Conservation (phyloP, 257 asterid species). For the Solanum pinnatisectum region DNA sequence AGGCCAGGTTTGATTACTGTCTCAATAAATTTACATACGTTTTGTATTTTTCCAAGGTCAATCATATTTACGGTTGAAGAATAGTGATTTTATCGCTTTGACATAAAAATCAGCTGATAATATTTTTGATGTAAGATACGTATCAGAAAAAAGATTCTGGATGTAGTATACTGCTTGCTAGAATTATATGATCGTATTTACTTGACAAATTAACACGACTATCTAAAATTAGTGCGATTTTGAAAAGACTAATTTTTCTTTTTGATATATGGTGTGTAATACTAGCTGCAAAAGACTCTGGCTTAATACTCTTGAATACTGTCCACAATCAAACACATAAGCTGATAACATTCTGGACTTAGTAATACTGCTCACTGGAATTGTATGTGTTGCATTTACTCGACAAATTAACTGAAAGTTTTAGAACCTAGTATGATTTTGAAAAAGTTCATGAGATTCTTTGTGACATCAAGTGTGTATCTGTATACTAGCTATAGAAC, state of each 20-base stretch:
- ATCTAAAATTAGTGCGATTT: background rate
- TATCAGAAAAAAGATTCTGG: background rate
- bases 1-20: background rate
- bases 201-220: background rate
- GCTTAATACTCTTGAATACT: background rate
- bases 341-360: background rate
- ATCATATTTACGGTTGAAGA: background rate
- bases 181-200: background rate
- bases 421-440: background rate
- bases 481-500: background rate
- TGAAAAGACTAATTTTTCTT: background rate
- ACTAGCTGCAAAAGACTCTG: background rate
- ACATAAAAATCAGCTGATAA: background rate
- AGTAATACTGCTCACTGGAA: background rate
- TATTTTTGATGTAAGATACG: background rate
- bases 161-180: background rate
- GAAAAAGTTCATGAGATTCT: background rate
- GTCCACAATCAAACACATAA: background rate
- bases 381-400: background rate
- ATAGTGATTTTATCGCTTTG: background rate
- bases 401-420: background rate
- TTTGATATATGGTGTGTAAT: background rate
- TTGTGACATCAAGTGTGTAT: background rate
- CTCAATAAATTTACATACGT: background rate
- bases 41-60: background rate